Evolutionary conservation across 1,139 yeast genomes (phyloP).

Genomic region (Hansenula anomala): DNA sequence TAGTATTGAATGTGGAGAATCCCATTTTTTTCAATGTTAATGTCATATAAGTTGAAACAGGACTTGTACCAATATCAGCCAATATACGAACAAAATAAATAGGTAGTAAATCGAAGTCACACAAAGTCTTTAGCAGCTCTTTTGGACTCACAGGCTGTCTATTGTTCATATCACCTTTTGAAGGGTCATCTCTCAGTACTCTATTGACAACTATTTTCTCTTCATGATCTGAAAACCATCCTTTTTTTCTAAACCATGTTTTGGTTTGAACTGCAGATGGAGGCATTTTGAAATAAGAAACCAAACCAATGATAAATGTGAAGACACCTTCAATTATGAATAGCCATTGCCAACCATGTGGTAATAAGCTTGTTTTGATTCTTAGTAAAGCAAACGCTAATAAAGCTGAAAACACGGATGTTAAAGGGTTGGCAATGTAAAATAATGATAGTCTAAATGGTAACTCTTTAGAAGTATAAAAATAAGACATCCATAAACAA

Average conservation of each 20-base stretch:
- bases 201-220: background rate
- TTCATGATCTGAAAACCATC: background rate
- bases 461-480: background rate
- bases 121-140: background rate
- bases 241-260: background rate
- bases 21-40: background rate
- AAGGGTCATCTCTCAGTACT: constrained; percentile 25
- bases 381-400: background rate
- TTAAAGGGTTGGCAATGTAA: background rate
- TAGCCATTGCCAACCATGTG: constrained; percentile 31
- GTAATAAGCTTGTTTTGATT: background rate
- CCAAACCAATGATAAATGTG: background rate
- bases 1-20: background rate
- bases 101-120: background rate
- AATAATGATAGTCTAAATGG: background rate
- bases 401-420: background rate
- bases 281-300: background rate
- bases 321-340: constrained; percentile 13
- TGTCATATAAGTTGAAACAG: background rate
- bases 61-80: background rate
- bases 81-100: background rate
- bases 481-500: background rate
- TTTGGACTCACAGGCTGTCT: background rate
- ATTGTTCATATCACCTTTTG: background rate
- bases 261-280: background rate